These are phyloP conservation scores for Fusarium albidum DNA, from an alignment of 2,329 filamentous ascomycete species.

Conservation along the genomic window DNA sequence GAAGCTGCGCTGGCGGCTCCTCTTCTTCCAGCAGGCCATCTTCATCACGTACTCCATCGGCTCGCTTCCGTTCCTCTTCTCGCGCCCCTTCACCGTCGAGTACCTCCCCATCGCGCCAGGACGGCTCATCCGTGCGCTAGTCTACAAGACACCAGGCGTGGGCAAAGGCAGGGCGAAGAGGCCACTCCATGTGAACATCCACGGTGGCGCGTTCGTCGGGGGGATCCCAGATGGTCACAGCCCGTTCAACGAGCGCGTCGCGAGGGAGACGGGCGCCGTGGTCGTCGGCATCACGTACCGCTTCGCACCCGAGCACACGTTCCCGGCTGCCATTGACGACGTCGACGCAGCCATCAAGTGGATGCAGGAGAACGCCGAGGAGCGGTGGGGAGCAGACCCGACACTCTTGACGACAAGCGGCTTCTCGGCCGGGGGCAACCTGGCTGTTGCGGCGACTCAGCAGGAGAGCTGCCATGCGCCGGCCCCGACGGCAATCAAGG, in stretches of 20 bases:
- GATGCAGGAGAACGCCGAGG: conserved; percentile 48
- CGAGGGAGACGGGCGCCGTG: conserved; percentile 51
- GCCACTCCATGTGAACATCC: conserved; percentile 55
- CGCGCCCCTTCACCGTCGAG: conserved; percentile 44
- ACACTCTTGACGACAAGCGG: conserved; percentile 53
- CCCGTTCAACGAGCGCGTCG: conserved; percentile 45
- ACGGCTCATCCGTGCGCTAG: conserved; percentile 42
- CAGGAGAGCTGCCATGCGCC: conserved; percentile 33
- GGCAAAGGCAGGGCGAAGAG: conserved; percentile 36
- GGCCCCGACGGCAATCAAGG: conserved; percentile 45
- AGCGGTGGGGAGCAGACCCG: conserved; percentile 48
- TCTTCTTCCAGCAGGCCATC: conserved; percentile 52
- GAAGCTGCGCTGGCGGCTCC: conserved; percentile 51
- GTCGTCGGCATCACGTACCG: conserved; percentile 60
- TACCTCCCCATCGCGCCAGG: conserved; percentile 43
- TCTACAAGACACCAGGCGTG: conserved; percentile 43
- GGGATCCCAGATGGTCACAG: conserved; percentile 51
- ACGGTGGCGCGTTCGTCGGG: conserved; percentile 54
- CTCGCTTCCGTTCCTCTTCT: conserved; percentile 47
- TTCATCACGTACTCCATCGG: conserved; percentile 49
- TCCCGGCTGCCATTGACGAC: conserved; percentile 58
- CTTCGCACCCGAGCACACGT: conserved; percentile 59
- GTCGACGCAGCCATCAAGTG: conserved; percentile 53
- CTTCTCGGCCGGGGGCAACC: conserved; percentile 53
- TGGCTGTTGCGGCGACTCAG: conserved; percentile 49